These are phyloP conservation scores for Calonectria hawksworthii DNA, from an alignment of 2,329 filamentous ascomycete species.

Conservation along the genomic window DNA sequence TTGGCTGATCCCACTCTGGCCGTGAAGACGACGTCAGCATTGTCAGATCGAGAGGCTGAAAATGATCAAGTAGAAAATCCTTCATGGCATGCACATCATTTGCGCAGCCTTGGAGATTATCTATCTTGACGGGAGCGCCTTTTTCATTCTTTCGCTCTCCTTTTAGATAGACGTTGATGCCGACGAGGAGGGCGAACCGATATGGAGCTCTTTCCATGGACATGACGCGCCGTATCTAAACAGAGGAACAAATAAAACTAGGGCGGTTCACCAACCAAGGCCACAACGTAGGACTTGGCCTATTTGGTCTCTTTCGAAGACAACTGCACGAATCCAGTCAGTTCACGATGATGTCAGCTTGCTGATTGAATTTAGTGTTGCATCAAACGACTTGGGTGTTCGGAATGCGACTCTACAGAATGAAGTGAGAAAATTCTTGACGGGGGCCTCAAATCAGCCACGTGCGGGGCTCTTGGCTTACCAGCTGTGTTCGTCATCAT, in stretches of 20 bases:
- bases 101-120: background rate
- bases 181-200: background rate
- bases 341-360: too few species aligned
- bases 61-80: background rate
- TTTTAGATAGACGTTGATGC: background rate
- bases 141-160: background rate
- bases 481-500: background rate
- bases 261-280: too few species aligned
- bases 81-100: background rate
- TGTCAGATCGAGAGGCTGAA: background rate
- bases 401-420: background rate
- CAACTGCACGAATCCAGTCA: background rate
- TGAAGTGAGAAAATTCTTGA: background rate
- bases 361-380: too few species aligned
- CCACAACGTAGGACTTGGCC: background rate
- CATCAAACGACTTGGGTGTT: too few species aligned
- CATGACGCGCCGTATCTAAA: background rate
- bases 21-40: background rate
- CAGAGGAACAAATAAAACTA: too few species aligned
- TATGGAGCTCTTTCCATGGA: background rate
- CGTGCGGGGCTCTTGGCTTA: background rate
- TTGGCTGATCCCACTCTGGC: too few species aligned
- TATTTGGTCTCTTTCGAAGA: background rate
- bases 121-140: rapidly evolving
- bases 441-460: background rate